Evolutionary conservation across 306 rosid species (phyloP), one percentile per base, ranked within the genome.

Genomic region (Glycine soja): DNA sequence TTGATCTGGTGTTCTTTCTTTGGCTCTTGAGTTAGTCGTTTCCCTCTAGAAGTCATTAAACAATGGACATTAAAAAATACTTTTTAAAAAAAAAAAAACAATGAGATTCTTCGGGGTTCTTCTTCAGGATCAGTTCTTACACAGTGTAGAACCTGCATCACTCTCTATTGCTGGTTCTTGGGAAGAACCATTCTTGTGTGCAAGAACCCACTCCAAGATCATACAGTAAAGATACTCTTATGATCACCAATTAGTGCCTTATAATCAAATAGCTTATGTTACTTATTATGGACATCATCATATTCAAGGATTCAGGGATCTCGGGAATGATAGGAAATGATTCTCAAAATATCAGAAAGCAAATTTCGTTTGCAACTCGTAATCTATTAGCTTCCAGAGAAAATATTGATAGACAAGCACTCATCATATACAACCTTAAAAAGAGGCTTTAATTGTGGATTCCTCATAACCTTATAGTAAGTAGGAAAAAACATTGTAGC

Each of bases 361-460:
- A 72, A 72, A 68, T 51, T 70, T 62, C 30, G 30, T 24, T 72
- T 54, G 71, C 57, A 72, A 65, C 75, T 54, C 62, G 40, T 15
- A 50, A 6, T 14, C 48, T 52, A 36, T 74, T 54, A 51, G 70
- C 42, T 58, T n/a, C 69, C 48, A 78, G 74, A 78, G 74, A 77
- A 77, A 83, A 77, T 74, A 34, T 53, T 62, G 50, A 70, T 70
- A 53, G 46, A 63, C 70, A 19, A 77, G 80, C 75, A 66, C 69
- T 73, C 53, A 7, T 76, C 82, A 81, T 80, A 72, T 76, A 85
- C 80, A 81, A 72, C 75, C 77, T 70, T 70, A 43, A 43, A 59
- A 19, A 19, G 71, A 78, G 59, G 51, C 79, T 48, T 68, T 42
- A 70, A 81, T 43, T 19, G 74, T 47, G 43, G 57, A 9, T 4